Evolutionary conservation across 306 rosid species (phyloP).

Genomic region (Heteromeles arbutifolia): DNA sequence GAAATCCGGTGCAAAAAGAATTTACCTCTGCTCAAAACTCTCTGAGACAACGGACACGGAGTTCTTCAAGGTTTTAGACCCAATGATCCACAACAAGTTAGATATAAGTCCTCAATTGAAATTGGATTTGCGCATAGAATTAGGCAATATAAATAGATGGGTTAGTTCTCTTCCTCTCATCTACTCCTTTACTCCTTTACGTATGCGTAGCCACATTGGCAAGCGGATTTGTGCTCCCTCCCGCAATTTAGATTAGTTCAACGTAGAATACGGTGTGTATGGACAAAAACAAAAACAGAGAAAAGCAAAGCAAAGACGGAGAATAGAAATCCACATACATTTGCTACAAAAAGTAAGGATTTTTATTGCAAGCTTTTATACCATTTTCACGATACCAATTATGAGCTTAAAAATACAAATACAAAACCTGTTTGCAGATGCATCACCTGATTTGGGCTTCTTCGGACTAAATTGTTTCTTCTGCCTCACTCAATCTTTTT

Average conservation of each 20-base stretch:
- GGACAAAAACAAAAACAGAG: neutral
- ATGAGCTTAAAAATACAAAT: neutral
- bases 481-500: neutral
- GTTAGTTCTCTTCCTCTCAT: constrained; percentile 1
- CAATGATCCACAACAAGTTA: constrained; percentile 9
- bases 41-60: constrained; percentile 13
- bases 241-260: neutral
- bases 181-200: neutral
- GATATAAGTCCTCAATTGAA: constrained; percentile 16
- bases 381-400: neutral
- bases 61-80: constrained; percentile 15
- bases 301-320: neutral
- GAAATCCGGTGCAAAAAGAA: constrained; percentile 1
- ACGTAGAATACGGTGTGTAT: neutral
- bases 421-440: constrained; percentile 1
- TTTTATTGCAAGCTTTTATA: constrained; percentile 4
- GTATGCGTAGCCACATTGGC: neutral
- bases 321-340: neutral
- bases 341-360: neutral
- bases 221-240: neutral
- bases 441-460: constrained; percentile 17
- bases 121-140: neutral
- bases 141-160: neutral
- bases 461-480: neutral
- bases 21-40: neutral